Conservation (phyloP, 495 filamentous ascomycete species). For the Rhizodiscina lignyota region DNA sequence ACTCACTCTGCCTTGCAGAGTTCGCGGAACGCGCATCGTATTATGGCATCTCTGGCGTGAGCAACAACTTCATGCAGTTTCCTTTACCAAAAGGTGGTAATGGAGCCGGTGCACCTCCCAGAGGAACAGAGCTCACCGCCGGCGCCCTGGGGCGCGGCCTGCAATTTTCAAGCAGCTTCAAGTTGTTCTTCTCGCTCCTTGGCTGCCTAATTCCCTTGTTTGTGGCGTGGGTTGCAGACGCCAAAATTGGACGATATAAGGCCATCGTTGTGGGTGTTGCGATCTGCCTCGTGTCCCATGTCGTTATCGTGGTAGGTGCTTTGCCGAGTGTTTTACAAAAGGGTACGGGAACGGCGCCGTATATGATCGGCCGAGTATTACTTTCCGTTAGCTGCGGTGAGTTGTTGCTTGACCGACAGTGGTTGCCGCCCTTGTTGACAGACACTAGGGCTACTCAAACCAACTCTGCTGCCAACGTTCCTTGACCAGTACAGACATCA, state of each 20-base stretch:
- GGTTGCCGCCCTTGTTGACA: no score
- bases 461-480: slow-evolving; percentile 46
- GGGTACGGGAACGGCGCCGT: slow-evolving; percentile 38
- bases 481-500: slow-evolving; percentile 56
- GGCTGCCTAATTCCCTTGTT: slow-evolving; percentile 32
- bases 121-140: slow-evolving; percentile 35
- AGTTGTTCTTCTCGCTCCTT: slow-evolving; percentile 42
- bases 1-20: slow-evolving; percentile 12
- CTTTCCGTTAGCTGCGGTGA: slow-evolving; percentile 39
- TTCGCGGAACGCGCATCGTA: slow-evolving; percentile 14
- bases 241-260: slow-evolving; percentile 34
- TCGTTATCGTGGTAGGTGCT: not conserved
- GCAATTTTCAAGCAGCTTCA: slow-evolving; percentile 38
- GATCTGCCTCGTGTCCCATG: not conserved
- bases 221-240: slow-evolving; percentile 43
- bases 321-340: slow-evolving; percentile 35
- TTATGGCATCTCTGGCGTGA: slow-evolving; percentile 12
- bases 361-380: slow-evolving; percentile 34
- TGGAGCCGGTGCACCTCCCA: slow-evolving; percentile 41
- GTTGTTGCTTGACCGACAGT: no score
- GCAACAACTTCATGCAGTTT: slow-evolving; percentile 15
- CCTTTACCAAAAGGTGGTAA: slow-evolving; percentile 29
- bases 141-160: slow-evolving; percentile 42
- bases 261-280: slow-evolving; percentile 38
- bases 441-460: slow-evolving; percentile 72